Percentiles rank a stretch among this genome's conserved stretches.
Conservation (phyloP, 495 filamentous ascomycete species). For the Halenospora varia region DNA sequence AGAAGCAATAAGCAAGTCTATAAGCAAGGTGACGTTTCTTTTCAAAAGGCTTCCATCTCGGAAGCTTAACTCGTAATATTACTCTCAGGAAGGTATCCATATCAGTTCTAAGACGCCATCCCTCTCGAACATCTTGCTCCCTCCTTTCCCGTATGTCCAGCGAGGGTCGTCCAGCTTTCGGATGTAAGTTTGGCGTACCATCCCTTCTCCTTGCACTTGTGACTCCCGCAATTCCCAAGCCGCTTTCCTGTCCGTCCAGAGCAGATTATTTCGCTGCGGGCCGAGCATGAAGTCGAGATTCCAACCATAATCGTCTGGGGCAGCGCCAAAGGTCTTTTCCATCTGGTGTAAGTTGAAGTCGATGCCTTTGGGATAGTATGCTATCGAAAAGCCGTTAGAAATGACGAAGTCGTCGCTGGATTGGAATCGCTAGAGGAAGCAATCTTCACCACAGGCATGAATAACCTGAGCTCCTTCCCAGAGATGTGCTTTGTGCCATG, state of each 20-base stretch:
- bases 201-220: constrained; percentile 35
- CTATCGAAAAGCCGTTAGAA: constrained; percentile 23
- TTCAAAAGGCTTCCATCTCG: background rate
- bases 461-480: constrained; percentile 21
- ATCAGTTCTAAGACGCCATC: constrained; percentile 50
- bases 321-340: constrained; percentile 20
- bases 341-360: constrained; percentile 24
- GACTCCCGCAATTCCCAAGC: constrained; percentile 50
- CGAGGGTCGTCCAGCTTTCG: constrained; percentile 41
- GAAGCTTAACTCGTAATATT: background rate
- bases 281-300: constrained; percentile 49
- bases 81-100: constrained; percentile 34
- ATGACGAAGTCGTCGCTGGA: constrained; percentile 26
- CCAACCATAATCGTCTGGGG: constrained; percentile 35
- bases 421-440: constrained; percentile 24
- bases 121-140: constrained; percentile 37
- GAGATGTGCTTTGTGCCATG: constrained; percentile 18
- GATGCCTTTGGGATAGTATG: constrained; percentile 25
- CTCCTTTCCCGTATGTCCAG: constrained; percentile 38
- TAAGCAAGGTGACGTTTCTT: background rate
- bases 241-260: constrained; percentile 46
- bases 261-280: constrained; percentile 41
- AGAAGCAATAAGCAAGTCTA: background rate
- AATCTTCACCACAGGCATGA: constrained; percentile 22
- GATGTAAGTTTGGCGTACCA: constrained; percentile 43